Percentiles rank a stretch among this genome's conserved stretches.
Conservation (phyloP, 768 basidiomycete genomes). For the Asterophora parasitica region DNA sequence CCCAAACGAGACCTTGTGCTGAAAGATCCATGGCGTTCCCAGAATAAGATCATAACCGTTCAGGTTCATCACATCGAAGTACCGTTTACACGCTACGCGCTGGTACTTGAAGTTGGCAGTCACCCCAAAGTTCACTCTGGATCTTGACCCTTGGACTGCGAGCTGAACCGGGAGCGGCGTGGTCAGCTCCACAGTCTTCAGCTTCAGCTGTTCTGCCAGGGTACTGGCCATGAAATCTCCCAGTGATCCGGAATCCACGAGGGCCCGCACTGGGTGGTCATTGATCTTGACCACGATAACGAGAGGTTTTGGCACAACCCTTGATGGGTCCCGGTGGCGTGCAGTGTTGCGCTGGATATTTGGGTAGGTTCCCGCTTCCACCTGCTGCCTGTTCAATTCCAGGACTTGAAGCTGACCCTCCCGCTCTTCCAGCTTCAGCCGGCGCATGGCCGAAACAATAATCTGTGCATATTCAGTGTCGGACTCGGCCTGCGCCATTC, state of each 20-base stretch:
- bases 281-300: slow-evolving; percentile 27
- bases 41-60: slow-evolving; percentile 5
- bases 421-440: background rate
- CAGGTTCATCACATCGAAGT: slow-evolving; percentile 16
- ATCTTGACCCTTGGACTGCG: slow-evolving; percentile 33
- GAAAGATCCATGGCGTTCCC: slow-evolving; percentile 1
- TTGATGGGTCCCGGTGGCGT: background rate
- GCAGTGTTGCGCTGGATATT: slow-evolving; percentile 6
- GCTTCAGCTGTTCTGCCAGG: slow-evolving; percentile 30
- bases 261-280: slow-evolving; percentile 24
- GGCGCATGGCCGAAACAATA: background rate
- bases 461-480: background rate
- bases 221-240: slow-evolving; percentile 34
- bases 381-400: background rate
- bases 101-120: slow-evolving; percentile 28
- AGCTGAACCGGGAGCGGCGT: slow-evolving; percentile 32
- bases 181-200: slow-evolving; percentile 19
- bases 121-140: slow-evolving; percentile 27
- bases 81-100: slow-evolving; percentile 18
- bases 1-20: slow-evolving; percentile 2
- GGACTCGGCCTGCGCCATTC: background rate
- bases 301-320: slow-evolving; percentile 23
- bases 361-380: background rate
- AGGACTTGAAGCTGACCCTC: background rate
- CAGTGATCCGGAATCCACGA: slow-evolving; percentile 35